Conservation (phyloP, 345 rosid species). For the Excoecaria agallocha region DNA sequence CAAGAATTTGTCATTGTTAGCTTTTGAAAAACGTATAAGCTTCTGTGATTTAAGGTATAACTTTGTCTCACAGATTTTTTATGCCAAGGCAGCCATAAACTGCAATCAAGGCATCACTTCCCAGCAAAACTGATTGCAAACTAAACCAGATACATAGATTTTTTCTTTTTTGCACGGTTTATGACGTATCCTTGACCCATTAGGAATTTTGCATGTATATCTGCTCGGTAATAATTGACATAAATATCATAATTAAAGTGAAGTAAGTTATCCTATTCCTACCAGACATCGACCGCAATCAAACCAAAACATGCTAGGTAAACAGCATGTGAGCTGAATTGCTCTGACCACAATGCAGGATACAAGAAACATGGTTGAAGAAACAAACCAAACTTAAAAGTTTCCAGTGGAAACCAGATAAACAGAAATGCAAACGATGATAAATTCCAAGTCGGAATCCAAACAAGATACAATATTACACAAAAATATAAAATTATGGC, state of each 20-base stretch:
- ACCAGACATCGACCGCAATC: background rate
- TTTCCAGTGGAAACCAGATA: background rate
- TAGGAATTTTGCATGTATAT: background rate
- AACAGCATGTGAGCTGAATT: background rate
- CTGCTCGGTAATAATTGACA: background rate
- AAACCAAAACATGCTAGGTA: slow-evolving; percentile 3
- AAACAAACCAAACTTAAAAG: background rate
- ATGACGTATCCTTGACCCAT: background rate
- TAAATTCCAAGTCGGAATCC: background rate
- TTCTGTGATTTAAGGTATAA: background rate
- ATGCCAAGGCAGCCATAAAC: background rate
- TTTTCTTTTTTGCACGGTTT: background rate
- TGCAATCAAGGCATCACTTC: background rate
- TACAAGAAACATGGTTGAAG: background rate
- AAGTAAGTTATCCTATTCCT: background rate
- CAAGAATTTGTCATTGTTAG: too few species aligned
- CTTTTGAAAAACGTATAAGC: background rate
- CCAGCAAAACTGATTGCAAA: background rate
- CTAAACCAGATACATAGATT: background rate
- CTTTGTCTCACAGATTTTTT: background rate
- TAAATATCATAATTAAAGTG: background rate
- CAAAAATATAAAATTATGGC: background rate
- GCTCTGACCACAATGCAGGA: background rate
- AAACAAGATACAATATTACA: background rate
- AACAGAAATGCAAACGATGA: background rate